Conservation (phyloP, 2,329 filamentous ascomycete genomes). For the Proliferodiscus dingleyae region DNA sequence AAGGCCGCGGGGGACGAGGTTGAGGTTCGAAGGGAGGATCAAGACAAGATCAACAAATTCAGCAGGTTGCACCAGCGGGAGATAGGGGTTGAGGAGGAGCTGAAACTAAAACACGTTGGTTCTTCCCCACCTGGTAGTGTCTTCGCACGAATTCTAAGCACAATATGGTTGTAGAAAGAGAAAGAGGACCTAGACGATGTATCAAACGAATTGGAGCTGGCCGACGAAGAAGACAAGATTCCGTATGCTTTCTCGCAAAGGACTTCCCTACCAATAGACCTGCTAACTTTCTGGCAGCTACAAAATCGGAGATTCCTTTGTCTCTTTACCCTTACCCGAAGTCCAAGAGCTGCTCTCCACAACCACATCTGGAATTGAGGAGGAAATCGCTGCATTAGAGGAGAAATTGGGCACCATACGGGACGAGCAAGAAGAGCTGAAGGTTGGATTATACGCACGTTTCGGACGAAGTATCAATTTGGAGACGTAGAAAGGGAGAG, state of each 20-base stretch:
- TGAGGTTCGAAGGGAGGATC: constrained; percentile 92
- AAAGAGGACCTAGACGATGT: constrained; percentile 97
- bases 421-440: constrained; percentile 85
- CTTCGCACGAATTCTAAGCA: constrained; percentile 10
- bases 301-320: constrained; percentile 94
- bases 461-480: constrained; percentile 97
- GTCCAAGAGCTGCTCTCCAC: constrained; percentile 78
- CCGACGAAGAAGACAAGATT: constrained; percentile 89
- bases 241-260: constrained; percentile 68
- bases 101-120: constrained; percentile 72
- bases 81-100: constrained; percentile 69
- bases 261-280: no score
- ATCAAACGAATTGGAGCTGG: constrained; percentile 83
- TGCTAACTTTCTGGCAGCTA: constrained; percentile 56
- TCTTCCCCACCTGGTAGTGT: neutral
- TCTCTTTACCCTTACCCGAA: constrained; percentile 76
- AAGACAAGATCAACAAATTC: constrained; percentile 98
- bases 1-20: constrained; percentile 71
- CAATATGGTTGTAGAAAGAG: constrained; percentile 68
- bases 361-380: constrained; percentile 68
- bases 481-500: constrained; percentile 60
- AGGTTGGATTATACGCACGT: constrained; percentile 87
- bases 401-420: constrained; percentile 68
- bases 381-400: constrained; percentile 71
- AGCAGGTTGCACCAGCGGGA: constrained; percentile 89